Base-by-base conservation (phyloP, 2,329 filamentous ascomycete species). In the Allantophomopsis lycopodina region DNA sequence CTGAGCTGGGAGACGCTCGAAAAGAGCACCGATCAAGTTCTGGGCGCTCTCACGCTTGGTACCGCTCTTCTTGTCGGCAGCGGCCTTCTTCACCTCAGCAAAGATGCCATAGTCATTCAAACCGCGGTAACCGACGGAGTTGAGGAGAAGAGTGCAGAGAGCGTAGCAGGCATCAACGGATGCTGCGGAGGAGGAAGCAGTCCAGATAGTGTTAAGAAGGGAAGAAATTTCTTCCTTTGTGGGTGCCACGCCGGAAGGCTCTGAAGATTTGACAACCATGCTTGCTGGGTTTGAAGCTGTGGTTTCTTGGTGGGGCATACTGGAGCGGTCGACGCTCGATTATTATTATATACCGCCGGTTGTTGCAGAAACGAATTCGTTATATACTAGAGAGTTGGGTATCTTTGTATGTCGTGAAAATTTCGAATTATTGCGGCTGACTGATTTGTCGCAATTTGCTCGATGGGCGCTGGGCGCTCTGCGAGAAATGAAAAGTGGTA, bases 31-130 rank as follows among this genome's bases (percentile, higher is more conserved):
- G 17, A 96, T 72, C 33, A 94, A 80, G 60, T 95, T 93, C 76
- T 96, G 93, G 48, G 88, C 83, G 55, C 87, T 86, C 65, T 98
- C 91, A 52, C 89, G 75, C 51, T 75, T 76, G 32, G 81, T 71
- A 13, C 81, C 82, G 60, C 79, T 88, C 71, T 98, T 98, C 77
- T 96, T 98, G 65, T 96, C 87, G 51, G 70, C 65, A 4, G 89
- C 87, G 31, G 84, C 85, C 69, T 94, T 83, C 55, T 74, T 74
- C 52, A 80, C 68, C 46, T 74, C 70, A 16, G 71, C 66, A 36
- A 83, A 57, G 36, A 83, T 61, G 47, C 72, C 71, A 60, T 81
- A 82, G 42, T 63, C 64, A 37, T 67, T 60, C 40, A 83, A 64
- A 38, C 76, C 78, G 16, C 73, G 69, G 53, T 72, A 73, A 38